Base-by-base conservation (phyloP, 257 asterid species). In the Solanum verrucosum region DNA sequence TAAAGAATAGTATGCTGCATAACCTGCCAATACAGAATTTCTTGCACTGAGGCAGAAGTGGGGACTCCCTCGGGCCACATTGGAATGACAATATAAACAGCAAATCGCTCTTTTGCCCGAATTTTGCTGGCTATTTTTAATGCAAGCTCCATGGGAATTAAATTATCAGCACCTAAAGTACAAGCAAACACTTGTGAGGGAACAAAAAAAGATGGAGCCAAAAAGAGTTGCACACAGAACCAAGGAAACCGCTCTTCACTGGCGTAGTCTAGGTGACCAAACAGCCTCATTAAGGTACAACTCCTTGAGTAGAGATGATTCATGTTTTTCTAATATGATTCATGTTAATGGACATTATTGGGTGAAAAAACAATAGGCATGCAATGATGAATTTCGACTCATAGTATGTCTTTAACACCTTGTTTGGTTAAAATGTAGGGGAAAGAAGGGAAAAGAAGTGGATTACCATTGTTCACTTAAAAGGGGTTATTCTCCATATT, bases 61-160 rank as follows among this genome's bases (percentile, higher is more conserved):
- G 99, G 99, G 90, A 87, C 95, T 59, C 99, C 99, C 89, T 96
- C 98, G 27, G 99, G 99, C 98, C 98, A 96, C 99, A 96, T 94
- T 79, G 98, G 99, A 90, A 95, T 91, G 77, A 95, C 96, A 77
- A 95, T 88, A 52, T 96, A 96, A 56, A 96, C 98, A 0, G 98
- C 86, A 89, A 96, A 95, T 90, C 96, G 93, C 92, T 95, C 96
- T 29, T 93, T 93, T 38, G 95, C 96, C 90, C 93, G 92, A 84
- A 96, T 96, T 92, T 96, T 96, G 90, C 98, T 94, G 35, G 93
- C 95, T 35, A 96, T 94, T 93, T 96, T 96, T 84, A 95, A 88
- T 63, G 99, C 98, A 56, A 96, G 93, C 91, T 96, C 99, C 89
- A 96, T 94, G 27, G 99, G 99, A 82, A 96, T 96, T 83, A 95